Evolutionary conservation across 2,329 filamentous ascomycete species (phyloP).

Genomic region (Dothideomycetes sp.): DNA sequence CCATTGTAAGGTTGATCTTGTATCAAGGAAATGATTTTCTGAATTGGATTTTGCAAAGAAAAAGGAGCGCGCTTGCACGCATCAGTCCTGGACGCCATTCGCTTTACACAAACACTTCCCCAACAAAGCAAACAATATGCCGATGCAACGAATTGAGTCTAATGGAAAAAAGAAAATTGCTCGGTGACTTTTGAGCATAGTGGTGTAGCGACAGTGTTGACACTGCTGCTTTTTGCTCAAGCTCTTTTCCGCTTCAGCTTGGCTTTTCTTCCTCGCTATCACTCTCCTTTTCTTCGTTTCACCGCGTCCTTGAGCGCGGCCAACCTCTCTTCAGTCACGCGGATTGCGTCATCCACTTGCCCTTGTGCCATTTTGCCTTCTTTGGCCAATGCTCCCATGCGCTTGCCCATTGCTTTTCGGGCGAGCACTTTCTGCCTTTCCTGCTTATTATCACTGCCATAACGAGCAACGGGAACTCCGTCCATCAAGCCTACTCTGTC

Average conservation of each 20-base stretch:
- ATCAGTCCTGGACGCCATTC: too few relatives aligned
- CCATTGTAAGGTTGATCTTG: too few relatives aligned
- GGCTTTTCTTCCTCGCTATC: conserved; percentile 17
- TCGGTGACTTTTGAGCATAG: too few relatives aligned
- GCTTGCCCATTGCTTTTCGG: conserved; percentile 15
- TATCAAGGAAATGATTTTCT: too few relatives aligned
- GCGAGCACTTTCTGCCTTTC: conserved; percentile 18
- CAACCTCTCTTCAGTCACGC: conserved; percentile 77
- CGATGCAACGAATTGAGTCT: too few relatives aligned
- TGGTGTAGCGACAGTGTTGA: too few relatives aligned
- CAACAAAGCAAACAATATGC: too few relatives aligned
- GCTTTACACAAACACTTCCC: too few relatives aligned
- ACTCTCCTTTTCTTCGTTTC: conserved; percentile 40
- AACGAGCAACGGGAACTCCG: conserved; percentile 13
- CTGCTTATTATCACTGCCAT: conserved; percentile 12
- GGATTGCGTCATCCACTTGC: conserved; percentile 68
- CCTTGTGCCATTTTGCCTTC: conserved; percentile 46
- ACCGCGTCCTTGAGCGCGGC: conserved; percentile 64
- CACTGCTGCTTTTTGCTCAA: too few relatives aligned
- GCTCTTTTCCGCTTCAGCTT: not conserved
- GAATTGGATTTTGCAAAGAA: too few relatives aligned
- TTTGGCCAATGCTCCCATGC: conserved; percentile 12
- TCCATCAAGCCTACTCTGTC: conserved; percentile 67
- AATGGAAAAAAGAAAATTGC: too few relatives aligned
- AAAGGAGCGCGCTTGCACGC: too few relatives aligned